Conservation (phyloP, 2,329 filamentous ascomycete genomes). For the Eurotiales sp. region DNA sequence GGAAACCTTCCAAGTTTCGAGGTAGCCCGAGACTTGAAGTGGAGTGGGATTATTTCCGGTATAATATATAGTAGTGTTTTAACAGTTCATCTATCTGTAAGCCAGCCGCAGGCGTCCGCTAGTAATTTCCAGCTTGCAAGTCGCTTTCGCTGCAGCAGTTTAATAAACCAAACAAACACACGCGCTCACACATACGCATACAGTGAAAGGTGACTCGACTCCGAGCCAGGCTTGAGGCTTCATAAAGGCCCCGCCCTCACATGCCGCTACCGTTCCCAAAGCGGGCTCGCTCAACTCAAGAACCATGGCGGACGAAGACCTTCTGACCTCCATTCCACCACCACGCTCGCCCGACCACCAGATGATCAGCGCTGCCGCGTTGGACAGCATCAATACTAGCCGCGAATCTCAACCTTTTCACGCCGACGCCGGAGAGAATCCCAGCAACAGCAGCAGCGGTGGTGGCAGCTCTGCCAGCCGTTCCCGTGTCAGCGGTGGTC, state of each 20-base stretch:
- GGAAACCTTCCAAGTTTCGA: no score
- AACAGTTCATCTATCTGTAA: background rate
- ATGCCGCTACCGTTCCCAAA: constrained; percentile 13
- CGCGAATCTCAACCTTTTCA: background rate
- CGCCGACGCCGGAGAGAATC: constrained; percentile 4
- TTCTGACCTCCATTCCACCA: constrained; percentile 13
- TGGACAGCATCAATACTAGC: constrained; percentile 7
- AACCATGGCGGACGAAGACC: constrained; percentile 24
- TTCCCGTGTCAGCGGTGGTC: constrained; percentile 25
- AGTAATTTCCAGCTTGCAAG: constrained; percentile 1
- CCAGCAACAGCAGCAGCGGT: constrained; percentile 9
- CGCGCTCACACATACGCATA: background rate
- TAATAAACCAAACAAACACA: background rate
- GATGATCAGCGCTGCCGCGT: constrained; percentile 15
- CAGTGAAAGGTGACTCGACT: no score
- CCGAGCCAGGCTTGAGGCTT: background rate
- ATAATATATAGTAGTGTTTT: no score
- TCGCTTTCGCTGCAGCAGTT: background rate
- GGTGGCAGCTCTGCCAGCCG: constrained; percentile 7
- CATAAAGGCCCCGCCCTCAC: constrained; percentile 3
- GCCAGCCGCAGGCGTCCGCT: constrained; percentile 4
- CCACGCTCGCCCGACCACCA: constrained; percentile 21
- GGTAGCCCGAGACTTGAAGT: no score
- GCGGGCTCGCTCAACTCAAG: constrained; percentile 10
- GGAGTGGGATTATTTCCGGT: no score